Percentiles rank a stretch among this genome's conserved stretches.
phyloP scores from a whole-genome alignment of 495 filamentous ascomycete genomes.

The Talaromyces wortmannii region DNA sequence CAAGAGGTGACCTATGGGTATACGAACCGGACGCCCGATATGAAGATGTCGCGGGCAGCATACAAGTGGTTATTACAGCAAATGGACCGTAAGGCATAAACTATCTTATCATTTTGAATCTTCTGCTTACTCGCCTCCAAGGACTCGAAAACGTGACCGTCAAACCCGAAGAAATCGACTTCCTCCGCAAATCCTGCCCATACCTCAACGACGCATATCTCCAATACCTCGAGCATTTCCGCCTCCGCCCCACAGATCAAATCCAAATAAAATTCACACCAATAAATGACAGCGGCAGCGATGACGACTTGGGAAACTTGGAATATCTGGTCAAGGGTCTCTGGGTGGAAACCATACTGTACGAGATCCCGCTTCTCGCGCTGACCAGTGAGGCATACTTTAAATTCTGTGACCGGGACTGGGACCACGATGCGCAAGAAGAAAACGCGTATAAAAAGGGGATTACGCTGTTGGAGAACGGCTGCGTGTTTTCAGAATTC shows the following conservation, averaged over 20 bases:
- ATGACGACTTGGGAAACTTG: constrained; percentile 66
- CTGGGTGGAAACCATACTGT: constrained; percentile 95
- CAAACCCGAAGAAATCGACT: constrained; percentile 69
- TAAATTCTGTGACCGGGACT: constrained; percentile 86
- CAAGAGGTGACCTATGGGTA: constrained; percentile 79
- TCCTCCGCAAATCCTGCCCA: constrained; percentile 69
- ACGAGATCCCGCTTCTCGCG: constrained; percentile 91
- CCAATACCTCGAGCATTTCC: constrained; percentile 72
- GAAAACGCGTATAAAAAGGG: constrained; percentile 78
- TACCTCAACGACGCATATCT: constrained; percentile 77
- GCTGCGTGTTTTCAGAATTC: constrained; percentile 90
- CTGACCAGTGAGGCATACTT: constrained; percentile 95
- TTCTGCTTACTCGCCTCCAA: constrained; percentile 15
- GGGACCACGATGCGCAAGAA: constrained; percentile 78
- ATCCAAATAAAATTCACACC: constrained; percentile 65
- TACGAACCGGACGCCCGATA: constrained; percentile 90
- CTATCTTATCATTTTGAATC: neutral
- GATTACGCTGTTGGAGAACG: constrained; percentile 63
- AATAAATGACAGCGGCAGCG: constrained; percentile 52
- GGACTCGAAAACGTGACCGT: constrained; percentile 74
- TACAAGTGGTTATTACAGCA: constrained; percentile 82
- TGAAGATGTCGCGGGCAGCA: constrained; percentile 77
- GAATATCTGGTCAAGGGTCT: constrained; percentile 67
- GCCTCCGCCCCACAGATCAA: constrained; percentile 72
- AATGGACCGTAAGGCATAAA: constrained; percentile 53